Percentiles rank a stretch among this genome's conserved stretches.
Conservation (phyloP, 106 monocot species). For the Phalaenopsis aphrodite region DNA sequence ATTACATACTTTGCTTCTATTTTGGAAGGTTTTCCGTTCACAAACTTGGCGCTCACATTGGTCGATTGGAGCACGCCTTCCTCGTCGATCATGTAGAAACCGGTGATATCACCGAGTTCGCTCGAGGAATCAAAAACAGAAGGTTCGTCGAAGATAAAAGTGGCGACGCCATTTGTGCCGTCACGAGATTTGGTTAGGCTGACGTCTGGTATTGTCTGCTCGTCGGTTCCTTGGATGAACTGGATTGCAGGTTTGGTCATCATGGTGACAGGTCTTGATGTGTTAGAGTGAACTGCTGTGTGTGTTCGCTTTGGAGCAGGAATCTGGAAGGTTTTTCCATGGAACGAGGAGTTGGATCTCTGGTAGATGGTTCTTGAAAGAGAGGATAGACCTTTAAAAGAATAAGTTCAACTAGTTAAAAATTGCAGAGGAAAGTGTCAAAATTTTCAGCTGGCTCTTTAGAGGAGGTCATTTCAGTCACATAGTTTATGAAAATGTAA, state of each 20-base stretch:
- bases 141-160: conserved; percentile 69
- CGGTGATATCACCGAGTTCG: conserved; percentile 91
- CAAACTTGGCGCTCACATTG: conserved; percentile 93
- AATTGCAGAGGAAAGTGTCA: neutral
- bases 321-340: conserved; percentile 36
- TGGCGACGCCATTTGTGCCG: conserved; percentile 82
- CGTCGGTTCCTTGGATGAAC: conserved; percentile 88
- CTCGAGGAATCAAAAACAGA: conserved; percentile 90
- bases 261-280: conserved; percentile 27
- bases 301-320: conserved; percentile 9
- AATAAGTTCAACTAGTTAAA: neutral
- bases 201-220: conserved; percentile 85
- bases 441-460: no score
- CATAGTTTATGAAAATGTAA: no score
- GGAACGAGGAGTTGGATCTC: conserved; percentile 46
- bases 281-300: neutral
- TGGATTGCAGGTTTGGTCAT: conserved; percentile 75
- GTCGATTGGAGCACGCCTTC: conserved; percentile 91
- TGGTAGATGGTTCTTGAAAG: neutral
- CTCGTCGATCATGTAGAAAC: conserved; percentile 98
- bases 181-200: conserved; percentile 84
- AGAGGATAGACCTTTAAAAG: conserved; percentile 9
- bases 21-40: conserved; percentile 80
- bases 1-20: conserved; percentile 94
- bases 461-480: no score